Conservation (phyloP, 73 alveolate genomes). For the Effrenium voratum region DNA sequence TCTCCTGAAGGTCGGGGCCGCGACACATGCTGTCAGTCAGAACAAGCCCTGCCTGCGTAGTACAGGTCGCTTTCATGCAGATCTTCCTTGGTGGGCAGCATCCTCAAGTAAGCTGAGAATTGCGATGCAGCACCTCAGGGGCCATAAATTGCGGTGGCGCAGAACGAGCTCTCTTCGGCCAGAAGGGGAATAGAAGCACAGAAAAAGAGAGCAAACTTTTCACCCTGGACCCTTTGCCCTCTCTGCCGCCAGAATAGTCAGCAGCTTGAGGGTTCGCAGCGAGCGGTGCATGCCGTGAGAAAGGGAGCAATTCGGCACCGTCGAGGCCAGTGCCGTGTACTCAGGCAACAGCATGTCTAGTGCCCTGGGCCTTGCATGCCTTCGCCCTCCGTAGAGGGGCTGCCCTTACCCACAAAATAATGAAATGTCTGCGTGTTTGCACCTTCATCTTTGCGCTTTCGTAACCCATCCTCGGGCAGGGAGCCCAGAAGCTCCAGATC, state of each 20-base stretch:
- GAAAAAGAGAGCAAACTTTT: not conserved
- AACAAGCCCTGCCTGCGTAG: conserved; percentile 27
- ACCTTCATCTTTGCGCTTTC: too few species aligned
- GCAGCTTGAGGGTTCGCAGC: conserved; percentile 33
- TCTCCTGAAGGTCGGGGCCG: conserved; percentile 2
- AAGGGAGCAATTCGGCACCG: conserved; percentile 42
- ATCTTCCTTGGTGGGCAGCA: conserved; percentile 46
- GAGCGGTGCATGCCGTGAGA: conserved; percentile 58
- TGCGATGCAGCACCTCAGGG: conserved; percentile 46
- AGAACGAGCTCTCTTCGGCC: not conserved
- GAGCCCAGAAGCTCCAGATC: conserved; percentile 44
- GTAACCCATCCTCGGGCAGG: conserved; percentile 46
- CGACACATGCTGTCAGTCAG: not conserved
- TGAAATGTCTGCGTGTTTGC: too few species aligned
- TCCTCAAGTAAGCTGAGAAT: conserved; percentile 45
- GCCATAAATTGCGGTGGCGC: not conserved
- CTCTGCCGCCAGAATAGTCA: conserved; percentile 25
- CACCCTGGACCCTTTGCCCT: conserved; percentile 28
- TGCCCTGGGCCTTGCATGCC: too few species aligned
- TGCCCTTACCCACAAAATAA: too few species aligned
- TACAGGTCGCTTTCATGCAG: conserved; percentile 51
- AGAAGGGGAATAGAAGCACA: not conserved
- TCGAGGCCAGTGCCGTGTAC: conserved; percentile 39
- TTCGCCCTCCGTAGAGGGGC: too few species aligned
- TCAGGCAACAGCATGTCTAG: too few species aligned